phyloP scores from a whole-genome alignment of 1,284 basidiomycete species.

The Ceratobasidium sp. region DNA sequence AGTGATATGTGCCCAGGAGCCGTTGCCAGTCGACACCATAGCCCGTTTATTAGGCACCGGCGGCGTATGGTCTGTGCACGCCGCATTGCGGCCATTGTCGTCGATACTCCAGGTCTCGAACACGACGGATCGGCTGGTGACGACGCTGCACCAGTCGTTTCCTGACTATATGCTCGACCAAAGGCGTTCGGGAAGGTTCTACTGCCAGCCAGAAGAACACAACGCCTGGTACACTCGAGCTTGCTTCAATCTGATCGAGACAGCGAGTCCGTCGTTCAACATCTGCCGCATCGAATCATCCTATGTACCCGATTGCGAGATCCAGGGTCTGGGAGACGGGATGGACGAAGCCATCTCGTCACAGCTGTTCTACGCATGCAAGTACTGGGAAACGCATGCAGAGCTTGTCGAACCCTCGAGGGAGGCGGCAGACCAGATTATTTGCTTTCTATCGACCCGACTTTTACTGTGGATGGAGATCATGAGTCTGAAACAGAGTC shows the following conservation, averaged over 20 bases:
- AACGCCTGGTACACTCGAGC: background rate
- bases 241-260: background rate
- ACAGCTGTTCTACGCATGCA: no score
- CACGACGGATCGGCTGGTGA: background rate
- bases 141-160: slow-evolving; percentile 15
- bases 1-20: slow-evolving; percentile 14
- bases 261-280: no score
- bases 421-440: no score
- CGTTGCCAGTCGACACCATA: background rate
- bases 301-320: no score
- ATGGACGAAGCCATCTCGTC: no score
- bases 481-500: no score
- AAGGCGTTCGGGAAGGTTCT: background rate
- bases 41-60: background rate
- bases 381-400: no score
- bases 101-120: slow-evolving; percentile 9
- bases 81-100: slow-evolving; percentile 6
- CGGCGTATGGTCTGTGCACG: background rate
- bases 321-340: no score
- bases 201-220: background rate
- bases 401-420: no score
- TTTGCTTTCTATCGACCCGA: no score
- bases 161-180: slow-evolving; percentile 22
- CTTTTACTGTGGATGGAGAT: no score
- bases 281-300: no score